Base-by-base conservation (phyloP, 306 rosid species). In the Calophaca sinica region DNA sequence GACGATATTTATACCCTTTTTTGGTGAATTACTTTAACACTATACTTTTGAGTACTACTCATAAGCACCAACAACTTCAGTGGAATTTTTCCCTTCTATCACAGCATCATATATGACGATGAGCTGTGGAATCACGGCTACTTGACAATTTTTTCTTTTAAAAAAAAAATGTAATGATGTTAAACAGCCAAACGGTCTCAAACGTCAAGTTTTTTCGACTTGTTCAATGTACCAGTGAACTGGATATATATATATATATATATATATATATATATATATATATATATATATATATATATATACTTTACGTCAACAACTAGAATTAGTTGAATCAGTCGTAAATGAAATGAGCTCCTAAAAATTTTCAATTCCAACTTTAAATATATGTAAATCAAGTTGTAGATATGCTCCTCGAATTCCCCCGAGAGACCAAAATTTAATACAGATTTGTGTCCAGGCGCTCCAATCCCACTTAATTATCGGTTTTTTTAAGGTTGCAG, bases 201-300 rank as follows among this genome's bases (percentile, higher is more conserved):
- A 20, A 15, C 54, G 65, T 50, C 69, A 60, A 65, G 38, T 42
- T 58, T 64, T 42, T 51, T 50, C 3, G 72, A 54, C 41, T n/a
- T 13, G 87, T 84, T 84, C 84, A 76, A 80, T 84, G 87, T 59
- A 84, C 38, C 74, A 38, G 7, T 31, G 70, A 59, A 49, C 64
- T 71, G 62, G 41, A 20, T 20, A 20, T 20, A 20, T 20, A 20
- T 20, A 20, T 20, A 20, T 20, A 20, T 20, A 20, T 20, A 20
- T 20, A 20, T 20, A 20, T 20, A 20, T 20, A 20, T 20, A 20
- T 20, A 20, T 20, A 20, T 20, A 20, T 20, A 20, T 20, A 20
- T 20, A 20, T 20, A 20, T 20, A 20, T 20, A 20, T 20, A 20
- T 20, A 20, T 20, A 20, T 20, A 20, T 20, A 20, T 20, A 75